Base-by-base conservation (phyloP, 2,329 filamentous ascomycete genomes). In the Huntiella omanensis region DNA sequence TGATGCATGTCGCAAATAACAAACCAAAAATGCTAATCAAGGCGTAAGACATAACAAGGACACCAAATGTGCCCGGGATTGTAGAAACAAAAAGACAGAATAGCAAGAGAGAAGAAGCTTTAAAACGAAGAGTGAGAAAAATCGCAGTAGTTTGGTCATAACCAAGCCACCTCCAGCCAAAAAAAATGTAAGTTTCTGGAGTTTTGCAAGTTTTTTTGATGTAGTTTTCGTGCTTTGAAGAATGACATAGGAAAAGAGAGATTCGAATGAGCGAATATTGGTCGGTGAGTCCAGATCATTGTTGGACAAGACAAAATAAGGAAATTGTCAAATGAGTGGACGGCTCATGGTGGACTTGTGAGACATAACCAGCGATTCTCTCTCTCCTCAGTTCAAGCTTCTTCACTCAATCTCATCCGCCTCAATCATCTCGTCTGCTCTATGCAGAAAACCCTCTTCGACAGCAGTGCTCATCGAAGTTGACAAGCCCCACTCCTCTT, bases 241-340 rank as follows among this genome's bases (percentile, higher is more conserved):
- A 28, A 43, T 37, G 39, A 12, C 32, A 46, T 32, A 28, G 45
- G 15, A 42, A 17, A 57, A 60, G 54, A 60, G 58, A 49, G 42
- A 52, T 38, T 4, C 44, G 45, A 60, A 55, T 41, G 60, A 62
- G 48, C 45, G 60, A 60, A 60, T 57, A 47, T 44, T 53, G 58
- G 48, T 49, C 48, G 44, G 48, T 49, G 17, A 33, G 6, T 37
- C 22, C 22, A 28, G 7, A 28, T 28, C 22, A 28, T 28, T 28
- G 40, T n/a, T 12, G 11, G 22, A 35, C 19, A 28, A 45, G 15
- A n/a, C 15, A 41, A 32, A 38, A 45, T n/a, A 37, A 22, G 36
- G 41, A 43, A 41, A 43, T 41, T 40, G 16, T 33, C 22, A 35
- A 42, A 47, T n/a, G 45, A 36, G 17, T 17, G 39, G 45, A 47